Evolutionary conservation across 257 asterid genomes (phyloP), one percentile per base, ranked within the genome.

Genomic region (Scutellaria minor): DNA sequence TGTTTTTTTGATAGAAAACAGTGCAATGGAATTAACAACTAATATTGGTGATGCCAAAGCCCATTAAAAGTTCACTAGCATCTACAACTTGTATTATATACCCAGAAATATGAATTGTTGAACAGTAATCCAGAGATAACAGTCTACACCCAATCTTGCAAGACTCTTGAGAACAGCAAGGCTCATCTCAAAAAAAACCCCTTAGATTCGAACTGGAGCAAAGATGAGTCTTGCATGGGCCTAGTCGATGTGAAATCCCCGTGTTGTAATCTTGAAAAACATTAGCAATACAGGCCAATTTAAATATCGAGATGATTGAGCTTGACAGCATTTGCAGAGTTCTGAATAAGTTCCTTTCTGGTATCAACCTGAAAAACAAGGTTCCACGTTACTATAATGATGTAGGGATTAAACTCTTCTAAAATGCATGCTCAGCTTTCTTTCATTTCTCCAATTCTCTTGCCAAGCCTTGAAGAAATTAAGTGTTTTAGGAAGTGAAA

Each of bases 301-400:
- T 78, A 95, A 73, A 95, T 92, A 77, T 92, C 98, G 66, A 95
- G 92, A 8, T 83, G 94, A 64, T 88, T 89, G 10, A 86, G 75
- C 79, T 87, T 83, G 76, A 95, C 69, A 73, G 57, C 72, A 69
- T 73, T 87, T 6, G 90, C 90, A 44, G 89, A 64, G 22, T 83
- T 78, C 82, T 78, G 79, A 73, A 95, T 88, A 60, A 90, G 96
- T 75, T 86, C 88, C 81, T 92, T 95, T 82, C 99, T 83, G 35
- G 54, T 58, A 73, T 95, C 99, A 68, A 95, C 99, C 99, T 95
- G 88, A 68, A 79, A 63, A 22, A 42, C 35, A 9, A 66, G 64
- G 47, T 60, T 51, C 24, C 6, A 39, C 46, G 56, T 76, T 68
- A 72, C 53, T 39, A 72, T 47, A 27, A 14, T 42, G 66, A 53